Evolutionary conservation across 2,329 filamentous ascomycete genomes (phyloP), one percentile per base, ranked within the genome.

Genomic region (Aspergillus transmontanensis): DNA sequence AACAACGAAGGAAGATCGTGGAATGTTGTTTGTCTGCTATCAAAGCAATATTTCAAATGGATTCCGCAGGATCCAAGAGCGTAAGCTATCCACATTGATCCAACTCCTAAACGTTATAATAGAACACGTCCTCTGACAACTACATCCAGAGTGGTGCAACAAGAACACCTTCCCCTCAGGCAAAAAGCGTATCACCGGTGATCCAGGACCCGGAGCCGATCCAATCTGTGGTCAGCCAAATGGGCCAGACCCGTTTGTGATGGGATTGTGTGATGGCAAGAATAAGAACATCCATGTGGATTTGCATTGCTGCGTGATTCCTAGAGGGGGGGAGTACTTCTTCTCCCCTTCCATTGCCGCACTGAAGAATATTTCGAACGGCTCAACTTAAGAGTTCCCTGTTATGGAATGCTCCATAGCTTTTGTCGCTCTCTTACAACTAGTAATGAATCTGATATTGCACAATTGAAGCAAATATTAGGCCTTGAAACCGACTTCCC

Each of bases 301-400:
- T 43, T 16, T 48, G 26, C 30, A 56, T 6, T 48, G 12, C 36
- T 55, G 51, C 3, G 58, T 60, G 6, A 36, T 48, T 36, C 58
- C 36, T 19, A 56, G 41, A 36, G 58, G 58, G 5, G 58, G 58
- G n/a, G 58, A 56, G 21, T 60, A 60, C 39, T 60, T 60, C 51
- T 60, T 60, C 43, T 19, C 50, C 12, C 58, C 58, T 3, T 60
- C 58, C 6, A 46, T 60, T 46, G n/a, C 39, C 39, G 39, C 39
- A 41, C 39, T 41, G 39, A 41, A 7, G 34, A 36, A 36, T 16
- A 36, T 36, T 36, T 36, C 34, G 34, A 36, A 36, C 6, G 34
- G 34, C 34, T 36, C 34, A 36, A 36, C 34, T 36, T 36, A 36
- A 36, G 34, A 16, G 34, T 16, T 36, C 14, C 14, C 34, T 36